Evolutionary conservation across 2,329 filamentous ascomycete genomes (phyloP).

Genomic region (Penicillium sclerotigenum): DNA sequence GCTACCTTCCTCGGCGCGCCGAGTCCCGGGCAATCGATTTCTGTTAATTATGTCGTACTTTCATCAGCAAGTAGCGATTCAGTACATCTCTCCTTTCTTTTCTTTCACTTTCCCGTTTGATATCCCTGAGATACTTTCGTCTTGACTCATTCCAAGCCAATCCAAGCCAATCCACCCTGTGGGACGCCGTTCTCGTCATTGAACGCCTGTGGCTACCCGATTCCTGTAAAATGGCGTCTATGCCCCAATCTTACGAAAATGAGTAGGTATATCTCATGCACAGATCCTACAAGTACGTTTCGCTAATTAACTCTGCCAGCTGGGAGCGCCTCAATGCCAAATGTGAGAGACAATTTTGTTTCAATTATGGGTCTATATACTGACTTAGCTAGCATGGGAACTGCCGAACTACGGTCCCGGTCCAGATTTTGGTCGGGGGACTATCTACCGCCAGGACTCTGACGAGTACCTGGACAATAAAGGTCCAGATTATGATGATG

Average conservation of each 20-base stretch:
- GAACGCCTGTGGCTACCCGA: neutral
- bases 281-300: neutral
- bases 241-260: neutral
- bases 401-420: constrained; percentile 2
- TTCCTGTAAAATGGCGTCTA: neutral
- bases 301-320: neutral
- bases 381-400: constrained; percentile 3
- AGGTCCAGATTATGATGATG: neutral
- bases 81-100: neutral
- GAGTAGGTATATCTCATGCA: neutral
- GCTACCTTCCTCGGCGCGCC: neutral
- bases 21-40: neutral
- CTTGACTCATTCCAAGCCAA: neutral
- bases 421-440: neutral
- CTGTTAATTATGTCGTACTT: neutral
- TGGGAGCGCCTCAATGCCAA: constrained; percentile 4
- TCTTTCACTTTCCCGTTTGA: neutral
- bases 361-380: neutral
- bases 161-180: neutral
- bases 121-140: neutral
- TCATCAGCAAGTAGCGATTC: too few relatives aligned
- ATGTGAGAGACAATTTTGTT: neutral
- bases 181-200: neutral
- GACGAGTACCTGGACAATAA: neutral
- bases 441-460: neutral